Base-by-base conservation (phyloP, 306 rosid species). In the Castanospermum australe region DNA sequence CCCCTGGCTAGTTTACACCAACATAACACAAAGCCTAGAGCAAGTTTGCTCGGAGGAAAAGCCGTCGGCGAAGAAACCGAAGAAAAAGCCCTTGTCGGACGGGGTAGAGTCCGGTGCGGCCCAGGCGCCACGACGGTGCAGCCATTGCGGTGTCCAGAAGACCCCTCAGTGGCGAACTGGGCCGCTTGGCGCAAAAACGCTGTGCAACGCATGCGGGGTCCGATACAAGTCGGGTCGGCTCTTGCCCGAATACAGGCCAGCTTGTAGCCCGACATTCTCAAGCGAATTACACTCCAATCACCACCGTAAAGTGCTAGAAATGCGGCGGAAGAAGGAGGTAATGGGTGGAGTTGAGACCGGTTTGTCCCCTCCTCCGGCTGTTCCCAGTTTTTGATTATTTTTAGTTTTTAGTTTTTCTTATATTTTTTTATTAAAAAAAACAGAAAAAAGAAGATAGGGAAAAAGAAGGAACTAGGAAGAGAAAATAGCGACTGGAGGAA, bases 121-220 rank as follows among this genome's bases (percentile, higher is more conserved):
- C 42, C 92, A 73, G 82, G 57, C 90, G 9, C 84, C 91, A 0
- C 89, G 98, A 6, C 90, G 99, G 68, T 95, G 99, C 85, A 90
- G 89, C 76, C 99, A 95, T 76, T 92, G 99, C 76, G 99, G 99
- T 1, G 99, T 95, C 0, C 97, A 93, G 82, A 95, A 88, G 83
- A 95, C 99, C 20, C 99, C 99, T 0, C 99, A 95, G 88, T 95
- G 99, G 99, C 75, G 99, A 73, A 83, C 97, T 24, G 99, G 99
- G 0, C 99, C 99, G 0, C 90, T 87, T 0, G 99, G 99, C 15
- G 90, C 97, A 6, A 92, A 92, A 50, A 92, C 97, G 0, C 85
- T 95, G 0, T 95, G 99, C 47, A 95, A 95, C 77, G 99, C 99
- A 0, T 95, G 99, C 2, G 98, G 98, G 6, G 99, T 95, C 32